Conservation (phyloP, 768 basidiomycete species). For the Tylopilus sp. region DNA sequence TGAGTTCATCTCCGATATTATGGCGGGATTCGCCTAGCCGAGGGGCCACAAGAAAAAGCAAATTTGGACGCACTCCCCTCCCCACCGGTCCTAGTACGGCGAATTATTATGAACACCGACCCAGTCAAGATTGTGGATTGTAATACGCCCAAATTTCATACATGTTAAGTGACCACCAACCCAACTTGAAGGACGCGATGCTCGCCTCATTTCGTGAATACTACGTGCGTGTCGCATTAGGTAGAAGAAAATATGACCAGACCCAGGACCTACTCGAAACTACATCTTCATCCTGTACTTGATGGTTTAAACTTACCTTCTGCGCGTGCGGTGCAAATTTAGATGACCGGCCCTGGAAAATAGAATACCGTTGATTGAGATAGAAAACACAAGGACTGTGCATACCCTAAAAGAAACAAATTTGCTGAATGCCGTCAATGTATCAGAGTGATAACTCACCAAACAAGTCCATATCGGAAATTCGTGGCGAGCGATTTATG, state of each 20-base stretch:
- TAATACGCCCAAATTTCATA: not conserved
- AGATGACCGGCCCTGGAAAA: slow-evolving; percentile 78
- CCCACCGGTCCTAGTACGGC: too few relatives aligned
- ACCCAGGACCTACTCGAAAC: slow-evolving; percentile 67
- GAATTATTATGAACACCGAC: too few relatives aligned
- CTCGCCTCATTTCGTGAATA: slow-evolving; percentile 32
- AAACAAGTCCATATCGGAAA: slow-evolving; percentile 93
- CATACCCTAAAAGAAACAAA: slow-evolving; percentile 26
- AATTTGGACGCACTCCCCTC: too few relatives aligned
- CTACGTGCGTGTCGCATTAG: slow-evolving; percentile 10
- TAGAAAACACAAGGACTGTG: not conserved
- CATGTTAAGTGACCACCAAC: not conserved
- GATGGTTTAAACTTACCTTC: slow-evolving; percentile 83
- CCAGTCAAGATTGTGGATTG: not conserved
- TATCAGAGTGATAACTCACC: slow-evolving; percentile 44
- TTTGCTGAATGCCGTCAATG: not conserved
- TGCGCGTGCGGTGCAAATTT: slow-evolving; percentile 93
- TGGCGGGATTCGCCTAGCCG: too few relatives aligned
- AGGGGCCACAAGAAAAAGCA: too few relatives aligned
- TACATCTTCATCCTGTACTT: slow-evolving; percentile 84
- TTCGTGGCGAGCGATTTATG: slow-evolving; percentile 87
- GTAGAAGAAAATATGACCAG: not conserved
- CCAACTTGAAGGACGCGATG: not conserved
- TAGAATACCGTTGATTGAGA: not conserved
- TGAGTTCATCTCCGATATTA: too few relatives aligned